Evolutionary conservation across 164 flowering plant species (phyloP), one percentile per base, ranked within the genome.

Genomic region (Dillenia suffruticosa): DNA sequence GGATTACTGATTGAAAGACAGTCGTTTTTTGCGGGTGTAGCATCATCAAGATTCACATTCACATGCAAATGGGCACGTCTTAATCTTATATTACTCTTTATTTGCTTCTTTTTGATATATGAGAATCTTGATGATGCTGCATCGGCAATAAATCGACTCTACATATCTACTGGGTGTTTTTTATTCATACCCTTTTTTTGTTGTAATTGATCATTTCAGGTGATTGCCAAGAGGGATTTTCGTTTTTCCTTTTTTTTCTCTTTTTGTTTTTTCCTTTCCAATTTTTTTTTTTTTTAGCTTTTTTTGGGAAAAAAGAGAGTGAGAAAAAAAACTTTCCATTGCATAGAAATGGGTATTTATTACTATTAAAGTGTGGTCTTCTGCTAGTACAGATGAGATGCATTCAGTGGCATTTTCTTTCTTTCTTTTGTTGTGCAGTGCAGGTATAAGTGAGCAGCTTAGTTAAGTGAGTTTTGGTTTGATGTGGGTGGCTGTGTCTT

Each of bases 111-210:
- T 56, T 63, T 62, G 12, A 48, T 9, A 26, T 26, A 14, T 82
- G 89, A 76, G 89, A 84, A 84, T 84, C 89, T 84, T 84, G 89
- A 84, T 84, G 86, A 84, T 84, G 86, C 89, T 81, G 82, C 88
- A 78, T 74, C 85, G 59, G 84, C 82, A 77, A 78, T 67, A 63
- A 70, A 70, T 69, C 72, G 76, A 75, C 87, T 82, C 55, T 54
- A 59, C 56, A 59, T 15, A 44, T 1, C 8, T 15, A 3, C 16
- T 14, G 48, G 9, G 9, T 49, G 45, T 49, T 44, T 22, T 48
- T 40, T 48, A 49, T 50, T 17, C 22, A 49, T 40, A 26, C 40
- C 40, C 40, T 26, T 26, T 24, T 24, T 26, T 26, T 26, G 40
- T 26, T 26, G 40, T 4, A 26, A 26, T 26, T 26, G 40, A 26